Base-by-base conservation (phyloP, 148 eudicot genomes). In the Mesembryanthemum crystallinum region DNA sequence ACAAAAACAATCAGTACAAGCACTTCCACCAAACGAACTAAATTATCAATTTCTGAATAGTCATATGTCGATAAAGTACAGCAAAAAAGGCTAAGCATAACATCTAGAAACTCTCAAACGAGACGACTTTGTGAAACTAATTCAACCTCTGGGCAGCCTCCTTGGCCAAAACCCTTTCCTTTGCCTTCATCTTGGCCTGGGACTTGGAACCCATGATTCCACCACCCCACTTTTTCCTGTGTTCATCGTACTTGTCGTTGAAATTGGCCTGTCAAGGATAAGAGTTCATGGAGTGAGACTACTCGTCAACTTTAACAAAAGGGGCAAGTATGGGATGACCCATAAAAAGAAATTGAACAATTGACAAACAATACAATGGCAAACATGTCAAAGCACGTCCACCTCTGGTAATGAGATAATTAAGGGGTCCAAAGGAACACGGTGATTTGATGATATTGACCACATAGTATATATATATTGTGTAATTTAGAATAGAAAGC, bases 191-290 rank as follows among this genome's bases (percentile, higher is more conserved):
- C 70, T 81, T 93, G 29, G 98, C 98, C 82, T 93, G 98, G 12
- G 97, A 93, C 63, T 93, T 93, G 57, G 94, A 89, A 28, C 98
- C 98, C 98, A 93, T 91, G 63, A 93, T 83, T 11, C 98, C 97
- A 9, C 98, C 97, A 39, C 98, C 98, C 98, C 98, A 93, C 83
- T 91, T 91, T 89, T 93, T 93, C 79, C 97, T 85, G 77, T 84
- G 82, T 72, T 93, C 98, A 1, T 93, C 98, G 49, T 86, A 93
- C 79, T 93, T 93, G 83, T 93, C 98, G 35, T 93, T 93, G 89
- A 91, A 93, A 72, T 93, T 93, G 45, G 97, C 98, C 98, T 93
- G 83, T 74, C n/a, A 70, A 37, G 0, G 5, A 21, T 3, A 33
- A 42, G 3, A 25, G 21, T 57, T 30, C 20, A 45, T n/a, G 51